These are phyloP conservation scores for Suhomyces bokatorum DNA, from an alignment of 1,139 yeast species.

Conservation along the genomic window DNA sequence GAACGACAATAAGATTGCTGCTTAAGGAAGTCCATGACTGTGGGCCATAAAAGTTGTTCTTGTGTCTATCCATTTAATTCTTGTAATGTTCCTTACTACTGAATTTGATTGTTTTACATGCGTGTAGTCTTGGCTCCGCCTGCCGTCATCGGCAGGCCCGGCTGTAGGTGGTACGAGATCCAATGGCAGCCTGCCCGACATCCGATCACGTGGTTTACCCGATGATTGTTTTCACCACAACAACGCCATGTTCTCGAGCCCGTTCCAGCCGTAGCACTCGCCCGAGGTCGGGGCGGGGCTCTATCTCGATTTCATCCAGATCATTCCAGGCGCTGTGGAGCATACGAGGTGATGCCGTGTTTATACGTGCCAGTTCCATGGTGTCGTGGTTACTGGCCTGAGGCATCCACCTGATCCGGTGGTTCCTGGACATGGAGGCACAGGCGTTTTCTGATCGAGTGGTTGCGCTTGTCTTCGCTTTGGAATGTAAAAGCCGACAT, in stretches of 20 bases:
- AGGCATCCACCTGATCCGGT: neutral
- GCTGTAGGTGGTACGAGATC: conserved; percentile 1
- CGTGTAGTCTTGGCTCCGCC: neutral
- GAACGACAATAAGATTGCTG: conserved; percentile 28
- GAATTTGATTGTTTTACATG: conserved; percentile 14
- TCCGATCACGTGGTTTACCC: neutral
- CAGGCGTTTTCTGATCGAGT: no score
- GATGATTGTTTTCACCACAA: neutral
- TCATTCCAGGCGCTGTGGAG: neutral
- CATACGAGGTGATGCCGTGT: neutral
- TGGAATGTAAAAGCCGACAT: neutral
- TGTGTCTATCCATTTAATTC: conserved; percentile 17
- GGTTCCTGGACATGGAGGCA: neutral
- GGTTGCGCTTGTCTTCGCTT: neutral
- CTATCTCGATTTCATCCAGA: neutral
- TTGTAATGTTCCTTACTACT: conserved; percentile 19
- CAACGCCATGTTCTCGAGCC: neutral
- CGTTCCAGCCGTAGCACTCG: neutral
- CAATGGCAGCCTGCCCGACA: no score
- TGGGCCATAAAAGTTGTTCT: conserved; percentile 9
- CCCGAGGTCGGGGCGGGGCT: neutral
- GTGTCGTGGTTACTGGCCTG: neutral
- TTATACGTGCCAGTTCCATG: neutral
- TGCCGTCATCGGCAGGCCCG: conserved; percentile 1
- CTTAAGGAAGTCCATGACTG: conserved; percentile 16